Percentiles rank a stretch among this genome's conserved stretches.
Evolutionary conservation across 1,284 basidiomycete genomes (phyloP).

Genomic region (Malassezia dermatis): DNA sequence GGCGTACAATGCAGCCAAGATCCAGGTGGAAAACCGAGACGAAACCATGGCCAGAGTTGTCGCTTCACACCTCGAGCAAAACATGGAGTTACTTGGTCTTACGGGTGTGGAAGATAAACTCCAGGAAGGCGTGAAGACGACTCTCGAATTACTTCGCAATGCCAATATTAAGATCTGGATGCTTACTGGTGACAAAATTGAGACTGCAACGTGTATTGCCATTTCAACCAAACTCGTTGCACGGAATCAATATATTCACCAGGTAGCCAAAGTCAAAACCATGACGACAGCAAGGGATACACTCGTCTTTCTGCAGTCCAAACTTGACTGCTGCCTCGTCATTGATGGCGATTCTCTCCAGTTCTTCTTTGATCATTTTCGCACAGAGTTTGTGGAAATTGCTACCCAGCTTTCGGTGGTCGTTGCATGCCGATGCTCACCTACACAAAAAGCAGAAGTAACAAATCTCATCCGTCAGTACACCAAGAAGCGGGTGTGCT

Average conservation of each 20-base stretch:
- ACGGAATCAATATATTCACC: slow-evolving; percentile 93
- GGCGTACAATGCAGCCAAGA: slow-evolving; percentile 67
- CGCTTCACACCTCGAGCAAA: slow-evolving; percentile 67
- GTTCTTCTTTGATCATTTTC: slow-evolving; percentile 79
- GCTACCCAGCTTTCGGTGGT: slow-evolving; percentile 91
- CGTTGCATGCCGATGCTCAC: slow-evolving; percentile 93
- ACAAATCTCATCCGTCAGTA: slow-evolving; percentile 77
- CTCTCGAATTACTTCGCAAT: slow-evolving; percentile 82
- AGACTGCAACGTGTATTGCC: slow-evolving; percentile 96
- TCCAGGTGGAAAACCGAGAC: slow-evolving; percentile 57
- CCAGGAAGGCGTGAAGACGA: slow-evolving; percentile 90
- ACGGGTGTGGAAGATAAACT: slow-evolving; percentile 98
- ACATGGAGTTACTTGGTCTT: slow-evolving; percentile 80
- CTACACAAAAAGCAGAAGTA: slow-evolving; percentile 96
- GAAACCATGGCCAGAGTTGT: slow-evolving; percentile 70
- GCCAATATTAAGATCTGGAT: slow-evolving; percentile 99
- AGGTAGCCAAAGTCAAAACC: slow-evolving; percentile 79
- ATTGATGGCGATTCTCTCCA: slow-evolving; percentile 97
- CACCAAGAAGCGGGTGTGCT: slow-evolving; percentile 90
- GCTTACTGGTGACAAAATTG: slow-evolving; percentile 98
- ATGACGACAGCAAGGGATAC: slow-evolving; percentile 72
- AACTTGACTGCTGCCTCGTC: slow-evolving; percentile 91
- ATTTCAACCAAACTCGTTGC: slow-evolving; percentile 93
- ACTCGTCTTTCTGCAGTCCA: slow-evolving; percentile 87
- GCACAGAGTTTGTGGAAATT: slow-evolving; percentile 86